Evolutionary conservation across 257 asterid species (phyloP), one percentile per base, ranked within the genome.

Genomic region (Petunia secreta): DNA sequence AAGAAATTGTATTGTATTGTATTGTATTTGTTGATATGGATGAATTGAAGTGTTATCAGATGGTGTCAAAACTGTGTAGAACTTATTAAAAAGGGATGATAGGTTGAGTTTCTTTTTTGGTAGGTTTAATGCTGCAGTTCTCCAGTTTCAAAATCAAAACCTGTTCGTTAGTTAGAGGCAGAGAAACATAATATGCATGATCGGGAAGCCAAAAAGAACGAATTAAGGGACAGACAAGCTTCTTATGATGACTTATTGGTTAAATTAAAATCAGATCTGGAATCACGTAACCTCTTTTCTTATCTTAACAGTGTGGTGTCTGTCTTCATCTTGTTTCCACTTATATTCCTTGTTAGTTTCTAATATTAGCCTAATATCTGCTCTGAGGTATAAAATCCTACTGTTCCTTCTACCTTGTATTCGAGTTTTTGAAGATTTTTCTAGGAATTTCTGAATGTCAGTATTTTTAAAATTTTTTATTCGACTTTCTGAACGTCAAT

Each of bases 81-180:
- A 16, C 40, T 46, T 69, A 2, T 8, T 44, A 46, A 44, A 69
- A 48, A 16, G 16, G 76, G 77, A 48, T 48, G 43, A 34, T 48
- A 71, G 44, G 10, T 71, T 48, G 71, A 37, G 60, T 79, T 46
- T 78, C 81, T 64, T 83, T 74, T 79, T 79, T 80, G 77, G 63
- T 89, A 95, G 99, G 96, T 90, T 25, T 86, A 97, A 95, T 91
- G 93, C 97, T 77, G 91, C 97, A 78, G 88, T 87, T 89, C 99
- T 95, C 85, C 99, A 95, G 86, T 86, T 90, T 90, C 97, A 95
- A 88, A 95, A 95, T 89, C 99, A 95, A 87, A 94, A 86, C 82
- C 95, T 95, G 97, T 95, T 63, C 97, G 91, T 79, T 97, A 93
- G 82, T 82, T 92, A 81, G 99, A 95, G 82, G 87, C 85, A 44